These are phyloP conservation scores for Cryptosporidium ubiquitum DNA, from an alignment of 169 alveolate genomes.

Conservation along the genomic window DNA sequence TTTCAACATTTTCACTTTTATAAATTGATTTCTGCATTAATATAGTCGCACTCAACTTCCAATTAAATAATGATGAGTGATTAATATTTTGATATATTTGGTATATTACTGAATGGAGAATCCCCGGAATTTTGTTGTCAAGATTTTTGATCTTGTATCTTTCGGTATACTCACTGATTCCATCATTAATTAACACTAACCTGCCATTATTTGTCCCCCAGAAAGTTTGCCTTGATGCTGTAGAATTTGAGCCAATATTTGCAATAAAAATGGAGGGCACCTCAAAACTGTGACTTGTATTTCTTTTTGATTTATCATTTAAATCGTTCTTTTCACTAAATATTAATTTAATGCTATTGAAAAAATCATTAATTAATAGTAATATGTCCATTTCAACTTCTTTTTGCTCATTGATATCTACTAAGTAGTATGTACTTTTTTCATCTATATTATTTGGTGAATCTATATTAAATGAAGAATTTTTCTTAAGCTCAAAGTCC, in stretches of 20 bases:
- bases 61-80: constrained; percentile 11
- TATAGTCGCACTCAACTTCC: constrained; percentile 13
- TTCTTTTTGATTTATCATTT: background rate
- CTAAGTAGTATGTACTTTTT: background rate
- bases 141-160: background rate
- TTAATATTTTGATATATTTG: constrained; percentile 60
- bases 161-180: background rate
- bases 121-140: constrained; percentile 28
- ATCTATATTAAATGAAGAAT: background rate
- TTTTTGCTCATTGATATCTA: constrained; percentile 57
- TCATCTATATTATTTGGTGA: background rate
- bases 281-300: too few relatives aligned
- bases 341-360: constrained; percentile 19
- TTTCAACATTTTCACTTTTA: background rate
- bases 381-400: constrained; percentile 64
- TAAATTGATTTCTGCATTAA: background rate
- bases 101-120: constrained; percentile 48
- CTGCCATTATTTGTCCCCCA: constrained; percentile 63
- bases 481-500: background rate
- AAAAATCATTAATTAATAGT: constrained; percentile 31
- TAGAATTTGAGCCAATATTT: constrained; percentile 25
- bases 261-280: constrained; percentile 22
- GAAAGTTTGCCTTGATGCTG: constrained; percentile 63
- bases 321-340: constrained; percentile 12
- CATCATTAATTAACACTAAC: background rate